A percentile compares a stretch with the other conserved stretches of the same genome.
These are phyloP conservation scores for Sicyos edulis DNA, from an alignment of 306 rosid species.

Conservation along the genomic window DNA sequence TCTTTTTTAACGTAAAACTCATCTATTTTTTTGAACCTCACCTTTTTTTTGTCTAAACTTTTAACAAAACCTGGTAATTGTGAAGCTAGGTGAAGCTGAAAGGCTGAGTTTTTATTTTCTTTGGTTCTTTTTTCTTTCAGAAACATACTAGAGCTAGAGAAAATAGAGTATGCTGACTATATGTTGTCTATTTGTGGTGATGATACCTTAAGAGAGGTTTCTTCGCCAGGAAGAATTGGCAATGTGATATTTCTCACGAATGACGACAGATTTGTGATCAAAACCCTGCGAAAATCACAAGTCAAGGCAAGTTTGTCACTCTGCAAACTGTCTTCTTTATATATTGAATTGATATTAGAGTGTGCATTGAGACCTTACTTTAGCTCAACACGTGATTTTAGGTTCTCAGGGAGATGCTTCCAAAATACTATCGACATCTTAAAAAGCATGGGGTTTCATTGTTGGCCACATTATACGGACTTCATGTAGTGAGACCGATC, in stretches of 20 bases:
- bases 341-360: background rate
- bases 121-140: constrained; percentile 25
- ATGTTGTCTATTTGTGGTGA: constrained; percentile 30
- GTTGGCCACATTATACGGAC: constrained; percentile 35
- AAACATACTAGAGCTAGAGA: constrained; percentile 30
- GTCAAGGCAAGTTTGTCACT: constrained; percentile 27
- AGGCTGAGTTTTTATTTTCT: background rate
- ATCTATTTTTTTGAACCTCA: background rate
- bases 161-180: constrained; percentile 30
- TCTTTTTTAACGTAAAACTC: background rate
- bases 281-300: constrained; percentile 32
- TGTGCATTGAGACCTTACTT: constrained; percentile 3
- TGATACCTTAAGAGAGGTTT: constrained; percentile 30
- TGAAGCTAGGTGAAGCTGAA: background rate
- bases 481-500: constrained; percentile 32
- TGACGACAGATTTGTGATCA: constrained; percentile 28
- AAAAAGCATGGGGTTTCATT: constrained; percentile 27
- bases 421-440: constrained; percentile 39
- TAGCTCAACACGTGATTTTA: constrained; percentile 10
- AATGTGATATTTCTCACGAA: constrained; percentile 21
- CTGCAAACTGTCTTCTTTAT: background rate
- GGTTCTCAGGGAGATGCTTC: constrained; percentile 37
- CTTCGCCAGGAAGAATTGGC: constrained; percentile 30
- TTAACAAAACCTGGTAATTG: background rate
- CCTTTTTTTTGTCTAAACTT: background rate